Evolutionary conservation across 1,284 basidiomycete genomes (phyloP), one percentile per base, ranked within the genome.

Genomic region (Porodaedalea pini): DNA sequence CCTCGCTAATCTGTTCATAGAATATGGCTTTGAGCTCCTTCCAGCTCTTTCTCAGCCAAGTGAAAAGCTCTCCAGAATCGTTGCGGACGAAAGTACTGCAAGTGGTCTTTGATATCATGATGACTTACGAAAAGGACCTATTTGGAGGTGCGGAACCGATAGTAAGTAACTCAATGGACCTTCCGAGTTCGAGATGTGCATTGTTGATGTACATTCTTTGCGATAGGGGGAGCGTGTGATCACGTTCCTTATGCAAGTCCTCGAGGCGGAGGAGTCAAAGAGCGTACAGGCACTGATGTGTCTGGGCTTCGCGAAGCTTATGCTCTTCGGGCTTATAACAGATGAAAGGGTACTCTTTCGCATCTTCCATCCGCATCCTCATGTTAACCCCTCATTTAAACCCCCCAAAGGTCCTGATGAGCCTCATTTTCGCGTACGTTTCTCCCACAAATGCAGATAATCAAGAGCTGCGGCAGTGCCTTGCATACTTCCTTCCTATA

Each of bases 1-100:
- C 4, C 19, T 34, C 6, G n/a, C 32, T 32, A 34, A 51, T 34
- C 3, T 8, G 4, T 19, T 13, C 41, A 47, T 27, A 93, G 85
- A 86, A 88, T 66, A 92, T 96, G 85, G 96, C 96, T 0, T 70
- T 92, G 48, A 88, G 86, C 63, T 95, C 94, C 1, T 94, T 98
- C 73, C 88, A 92, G 55, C 79, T 98, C 0, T 96, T 98, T 74
- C 75, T 97, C 4, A 83, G 86, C 50, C 94, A 98, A 71, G 82
- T 94, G 0, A 86, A 90, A 65, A 78, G 80, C 19, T 86, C 90
- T 0, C 87, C 90, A 0, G 87, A 88, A 57, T 80, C 85, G 23
- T 80, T 98, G 61, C 90, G 90, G 70, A 73, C 88, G 44, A 88
- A 90, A 62, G 86, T 94, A 2, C 75, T 97, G 13, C 88, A 95